phyloP scores from a whole-genome alignment of 2,329 filamentous ascomycete genomes.

The Xylaria sp. region DNA sequence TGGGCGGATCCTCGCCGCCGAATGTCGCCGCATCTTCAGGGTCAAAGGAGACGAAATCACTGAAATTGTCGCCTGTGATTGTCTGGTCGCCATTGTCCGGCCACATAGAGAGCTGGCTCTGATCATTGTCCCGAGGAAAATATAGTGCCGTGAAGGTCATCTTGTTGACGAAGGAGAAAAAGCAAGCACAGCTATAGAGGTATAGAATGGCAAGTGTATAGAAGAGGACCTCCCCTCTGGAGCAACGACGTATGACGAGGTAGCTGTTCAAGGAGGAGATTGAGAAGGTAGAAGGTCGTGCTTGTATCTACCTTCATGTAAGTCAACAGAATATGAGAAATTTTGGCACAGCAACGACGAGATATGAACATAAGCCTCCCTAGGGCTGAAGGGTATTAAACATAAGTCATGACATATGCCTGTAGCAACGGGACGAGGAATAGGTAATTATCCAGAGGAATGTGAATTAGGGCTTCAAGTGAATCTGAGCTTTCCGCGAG shows the following conservation, averaged over 20 bases:
- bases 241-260: constrained; percentile 35
- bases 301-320: constrained; percentile 46
- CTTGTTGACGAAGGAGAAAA: constrained; percentile 34
- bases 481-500: constrained; percentile 37
- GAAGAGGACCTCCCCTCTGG: constrained; percentile 34
- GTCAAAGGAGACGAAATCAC: constrained; percentile 52
- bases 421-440: constrained; percentile 44
- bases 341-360: constrained; percentile 49
- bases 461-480: constrained; percentile 46
- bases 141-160: constrained; percentile 50
- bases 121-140: constrained; percentile 50
- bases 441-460: constrained; percentile 45
- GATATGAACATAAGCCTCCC: constrained; percentile 47
- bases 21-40: constrained; percentile 42
- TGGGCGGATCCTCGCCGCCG: constrained; percentile 46
- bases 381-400: constrained; percentile 44
- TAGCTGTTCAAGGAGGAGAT: constrained; percentile 36
- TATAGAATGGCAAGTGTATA: constrained; percentile 31
- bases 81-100: constrained; percentile 47
- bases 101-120: constrained; percentile 46
- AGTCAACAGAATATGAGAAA: constrained; percentile 49
- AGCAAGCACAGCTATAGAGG: constrained; percentile 36
- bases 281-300: constrained; percentile 33
- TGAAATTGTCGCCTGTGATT: constrained; percentile 48
- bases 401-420: constrained; percentile 44